phyloP scores from a whole-genome alignment of 2,329 filamentous ascomycete genomes.

The Fusarium bactridioides region DNA sequence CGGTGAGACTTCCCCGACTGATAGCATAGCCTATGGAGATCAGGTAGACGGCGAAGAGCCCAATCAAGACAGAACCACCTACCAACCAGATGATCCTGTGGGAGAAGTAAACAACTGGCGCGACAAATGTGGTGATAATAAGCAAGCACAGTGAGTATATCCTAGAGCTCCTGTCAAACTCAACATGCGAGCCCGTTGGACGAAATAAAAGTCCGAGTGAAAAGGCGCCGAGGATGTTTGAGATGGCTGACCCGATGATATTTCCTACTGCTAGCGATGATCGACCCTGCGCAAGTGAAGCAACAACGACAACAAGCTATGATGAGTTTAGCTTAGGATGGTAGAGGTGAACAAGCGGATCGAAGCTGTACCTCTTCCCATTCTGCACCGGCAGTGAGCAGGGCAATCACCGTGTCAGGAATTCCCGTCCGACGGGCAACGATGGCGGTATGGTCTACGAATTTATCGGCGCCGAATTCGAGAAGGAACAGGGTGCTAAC shows the following conservation, averaged over 20 bases:
- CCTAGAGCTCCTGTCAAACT: background rate
- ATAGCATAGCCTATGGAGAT: background rate
- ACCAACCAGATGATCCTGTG: accelerated
- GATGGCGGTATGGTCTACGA: background rate
- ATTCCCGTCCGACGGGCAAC: background rate
- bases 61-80: background rate
- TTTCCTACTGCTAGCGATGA: background rate
- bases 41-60: background rate
- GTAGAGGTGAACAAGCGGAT: accelerated
- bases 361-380: background rate
- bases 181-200: accelerated
- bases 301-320: background rate
- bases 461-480: background rate
- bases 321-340: accelerated
- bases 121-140: background rate
- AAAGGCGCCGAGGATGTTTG: background rate
- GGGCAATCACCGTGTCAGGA: background rate
- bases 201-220: background rate
- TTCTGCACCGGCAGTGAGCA: background rate
- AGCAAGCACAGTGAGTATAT: accelerated
- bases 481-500: background rate
- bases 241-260: background rate
- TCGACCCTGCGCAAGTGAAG: background rate
- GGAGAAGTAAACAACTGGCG: background rate
- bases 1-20: background rate